Conservation (phyloP, 2,329 filamentous ascomycete species). For the Pyricularia sp. region DNA sequence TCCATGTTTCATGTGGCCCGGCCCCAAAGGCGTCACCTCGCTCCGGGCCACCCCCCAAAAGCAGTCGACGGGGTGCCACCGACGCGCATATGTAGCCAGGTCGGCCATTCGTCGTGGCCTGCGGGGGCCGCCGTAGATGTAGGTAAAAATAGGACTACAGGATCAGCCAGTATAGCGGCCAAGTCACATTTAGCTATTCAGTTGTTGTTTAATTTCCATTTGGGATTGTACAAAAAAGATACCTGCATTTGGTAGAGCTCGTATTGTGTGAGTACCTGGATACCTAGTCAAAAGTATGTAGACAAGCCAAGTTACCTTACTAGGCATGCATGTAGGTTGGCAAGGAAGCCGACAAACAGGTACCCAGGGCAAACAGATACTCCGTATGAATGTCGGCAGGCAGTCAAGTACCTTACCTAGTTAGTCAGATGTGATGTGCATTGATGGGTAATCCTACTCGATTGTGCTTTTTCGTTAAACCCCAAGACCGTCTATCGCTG, state of each 20-base stretch:
- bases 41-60: not conserved
- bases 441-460: too few relatives aligned
- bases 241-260: too few relatives aligned
- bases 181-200: not conserved
- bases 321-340: too few relatives aligned
- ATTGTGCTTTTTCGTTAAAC: not conserved
- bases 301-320: too few relatives aligned
- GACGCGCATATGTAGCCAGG: not conserved
- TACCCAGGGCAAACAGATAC: too few relatives aligned
- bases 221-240: too few relatives aligned
- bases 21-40: not conserved
- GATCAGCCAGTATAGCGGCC: not conserved
- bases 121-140: not conserved
- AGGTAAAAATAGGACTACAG: not conserved
- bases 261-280: not conserved
- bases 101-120: not conserved
- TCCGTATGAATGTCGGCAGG: too few relatives aligned
- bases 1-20: not conserved
- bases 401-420: not conserved
- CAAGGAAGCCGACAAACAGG: too few relatives aligned
- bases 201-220: too few relatives aligned
- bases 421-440: too few relatives aligned
- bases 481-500: not conserved
- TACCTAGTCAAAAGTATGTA: not conserved
- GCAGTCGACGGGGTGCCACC: not conserved